These are phyloP conservation scores for Amylocarpus encephaloides DNA, from an alignment of 2,329 filamentous ascomycete genomes.

Conservation along the genomic window DNA sequence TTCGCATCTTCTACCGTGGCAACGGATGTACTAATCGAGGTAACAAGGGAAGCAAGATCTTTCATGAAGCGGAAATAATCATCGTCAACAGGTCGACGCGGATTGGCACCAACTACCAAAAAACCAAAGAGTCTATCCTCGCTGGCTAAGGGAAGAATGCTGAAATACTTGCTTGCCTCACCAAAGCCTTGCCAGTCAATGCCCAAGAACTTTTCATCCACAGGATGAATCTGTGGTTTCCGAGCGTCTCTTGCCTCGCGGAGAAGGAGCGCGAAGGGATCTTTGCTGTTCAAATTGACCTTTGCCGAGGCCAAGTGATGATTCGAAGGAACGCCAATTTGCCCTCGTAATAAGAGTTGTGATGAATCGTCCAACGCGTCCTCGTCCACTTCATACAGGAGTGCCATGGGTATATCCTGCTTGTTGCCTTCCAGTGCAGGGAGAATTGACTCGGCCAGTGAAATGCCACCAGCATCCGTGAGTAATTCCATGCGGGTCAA, in stretches of 20 bases:
- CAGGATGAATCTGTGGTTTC: conserved; percentile 17
- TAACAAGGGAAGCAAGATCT: conserved; percentile 21
- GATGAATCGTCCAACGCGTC: conserved; percentile 10
- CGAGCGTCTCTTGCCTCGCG: conserved; percentile 12
- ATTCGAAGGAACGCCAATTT: conserved; percentile 21
- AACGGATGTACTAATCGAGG: conserved; percentile 21
- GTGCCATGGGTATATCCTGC: conserved; percentile 25
- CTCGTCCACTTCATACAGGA: conserved; percentile 26
- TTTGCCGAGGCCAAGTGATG: conserved; percentile 18
- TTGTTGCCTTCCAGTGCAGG: conserved; percentile 20
- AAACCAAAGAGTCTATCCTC: conserved; percentile 20
- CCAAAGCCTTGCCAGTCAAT: conserved; percentile 22
- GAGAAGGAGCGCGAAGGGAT: conserved; percentile 21
- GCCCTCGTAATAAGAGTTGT: conserved; percentile 12
- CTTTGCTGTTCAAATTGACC: conserved; percentile 16
- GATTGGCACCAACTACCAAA: conserved; percentile 24
- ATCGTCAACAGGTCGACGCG: conserved; percentile 24
- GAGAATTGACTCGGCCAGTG: conserved; percentile 16
- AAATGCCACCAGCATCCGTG: conserved; percentile 3
- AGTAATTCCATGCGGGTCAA: conserved; percentile 19
- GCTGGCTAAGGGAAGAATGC: conserved; percentile 21
- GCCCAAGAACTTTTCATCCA: conserved; percentile 22
- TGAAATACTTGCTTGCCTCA: conserved; percentile 20
- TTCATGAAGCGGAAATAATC: conserved; percentile 23
- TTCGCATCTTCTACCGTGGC: conserved; percentile 21